Percentiles rank a stretch among this genome's conserved stretches.
phyloP scores from a whole-genome alignment of 78 protist species.

The Isochrysis galbana region DNA sequence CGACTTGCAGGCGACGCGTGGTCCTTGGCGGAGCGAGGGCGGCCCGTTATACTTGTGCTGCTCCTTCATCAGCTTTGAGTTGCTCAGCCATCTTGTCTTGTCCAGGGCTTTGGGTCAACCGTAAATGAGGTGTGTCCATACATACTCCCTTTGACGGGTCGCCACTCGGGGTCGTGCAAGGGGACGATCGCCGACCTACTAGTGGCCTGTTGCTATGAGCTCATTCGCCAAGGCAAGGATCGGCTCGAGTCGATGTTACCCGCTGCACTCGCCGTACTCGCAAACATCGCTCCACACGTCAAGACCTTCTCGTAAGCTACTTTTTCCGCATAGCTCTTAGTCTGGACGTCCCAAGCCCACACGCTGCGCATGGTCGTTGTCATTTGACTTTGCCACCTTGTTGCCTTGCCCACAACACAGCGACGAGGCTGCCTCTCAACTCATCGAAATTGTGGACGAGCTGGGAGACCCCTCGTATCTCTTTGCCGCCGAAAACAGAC shows the following conservation, averaged over 20 bases:
- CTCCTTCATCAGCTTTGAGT: too few species aligned
- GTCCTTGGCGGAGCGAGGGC: too few species aligned
- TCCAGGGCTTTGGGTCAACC: not conserved
- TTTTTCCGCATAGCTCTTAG: too few species aligned
- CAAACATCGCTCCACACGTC: not conserved
- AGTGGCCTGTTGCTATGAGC: not conserved
- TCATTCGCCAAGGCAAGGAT: not conserved
- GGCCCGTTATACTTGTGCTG: too few species aligned
- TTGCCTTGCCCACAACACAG: too few species aligned
- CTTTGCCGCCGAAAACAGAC: not conserved
- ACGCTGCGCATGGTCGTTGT: too few species aligned
- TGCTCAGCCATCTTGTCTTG: too few species aligned
- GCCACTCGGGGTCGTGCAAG: not conserved
- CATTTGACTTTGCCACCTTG: too few species aligned
- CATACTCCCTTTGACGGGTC: not conserved
- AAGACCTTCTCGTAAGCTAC: not conserved
- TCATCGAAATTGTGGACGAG: not conserved
- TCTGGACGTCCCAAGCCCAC: too few species aligned
- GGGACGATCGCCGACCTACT: not conserved
- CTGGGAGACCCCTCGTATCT: not conserved
- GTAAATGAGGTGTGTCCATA: not conserved
- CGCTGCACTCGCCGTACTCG: slow-evolving; percentile 8
- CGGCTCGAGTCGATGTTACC: not conserved
- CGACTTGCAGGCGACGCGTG: too few species aligned
- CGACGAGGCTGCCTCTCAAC: not conserved